Evolutionary conservation across 1,139 yeast species (phyloP).

Genomic region (Saccharomyces hybrid): DNA sequence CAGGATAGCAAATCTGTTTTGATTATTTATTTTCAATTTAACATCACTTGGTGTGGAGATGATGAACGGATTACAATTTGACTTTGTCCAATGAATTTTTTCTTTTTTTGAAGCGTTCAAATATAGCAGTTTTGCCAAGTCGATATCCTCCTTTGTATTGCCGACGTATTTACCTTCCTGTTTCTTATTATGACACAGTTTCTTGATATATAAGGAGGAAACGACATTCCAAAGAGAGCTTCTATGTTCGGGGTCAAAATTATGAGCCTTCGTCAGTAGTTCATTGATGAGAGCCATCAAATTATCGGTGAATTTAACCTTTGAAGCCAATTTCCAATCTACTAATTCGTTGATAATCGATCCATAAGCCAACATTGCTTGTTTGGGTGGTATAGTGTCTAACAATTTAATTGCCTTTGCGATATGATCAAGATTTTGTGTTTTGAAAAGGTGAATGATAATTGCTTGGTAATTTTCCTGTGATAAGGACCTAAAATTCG

Average conservation of each 20-base stretch:
- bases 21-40: constrained; percentile 15
- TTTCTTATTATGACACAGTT: constrained; percentile 4
- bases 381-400: constrained; percentile 12
- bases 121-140: constrained; percentile 18
- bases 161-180: neutral
- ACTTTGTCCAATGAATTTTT: neutral
- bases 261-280: constrained; percentile 18
- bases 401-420: constrained; percentile 19
- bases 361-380: constrained; percentile 15
- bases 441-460: constrained; percentile 14
- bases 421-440: constrained; percentile 11
- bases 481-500: constrained; percentile 15
- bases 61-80: constrained; percentile 19
- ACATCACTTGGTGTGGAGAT: constrained; percentile 14
- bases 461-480: constrained; percentile 19
- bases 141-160: constrained; percentile 1
- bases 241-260: constrained; percentile 17
- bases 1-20: constrained; percentile 18
- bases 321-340: constrained; percentile 10
- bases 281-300: constrained; percentile 14
- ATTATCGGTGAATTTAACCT: neutral
- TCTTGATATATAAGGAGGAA: constrained; percentile 21
- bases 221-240: constrained; percentile 20
- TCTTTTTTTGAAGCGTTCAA: constrained; percentile 4
- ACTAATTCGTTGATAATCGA: constrained; percentile 17